Percentiles rank a stretch among this genome's conserved stretches.
phyloP scores from a whole-genome alignment of 1,139 yeast species.

The Hyphopichia pseudoburtonii region DNA sequence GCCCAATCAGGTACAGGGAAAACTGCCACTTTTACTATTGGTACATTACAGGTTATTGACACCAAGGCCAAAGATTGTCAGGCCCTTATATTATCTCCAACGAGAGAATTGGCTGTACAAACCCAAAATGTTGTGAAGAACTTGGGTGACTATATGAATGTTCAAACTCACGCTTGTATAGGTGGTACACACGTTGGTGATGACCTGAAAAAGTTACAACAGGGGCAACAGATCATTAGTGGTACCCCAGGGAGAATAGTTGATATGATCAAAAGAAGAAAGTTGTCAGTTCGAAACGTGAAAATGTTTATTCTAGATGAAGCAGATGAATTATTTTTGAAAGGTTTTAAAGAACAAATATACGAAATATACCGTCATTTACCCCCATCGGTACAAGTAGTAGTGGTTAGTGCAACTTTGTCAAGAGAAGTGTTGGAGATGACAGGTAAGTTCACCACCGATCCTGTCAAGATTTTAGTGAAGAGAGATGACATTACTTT shows the following conservation, averaged over 20 bases:
- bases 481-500: constrained; percentile 86
- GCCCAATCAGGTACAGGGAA: constrained; percentile 99
- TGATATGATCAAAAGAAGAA: constrained; percentile 82
- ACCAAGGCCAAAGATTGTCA: constrained; percentile 66
- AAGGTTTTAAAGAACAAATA: constrained; percentile 91
- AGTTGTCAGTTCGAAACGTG: constrained; percentile 63
- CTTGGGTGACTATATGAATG: constrained; percentile 82
- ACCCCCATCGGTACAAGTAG: constrained; percentile 85
- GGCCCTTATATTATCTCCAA: constrained; percentile 90
- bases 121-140: constrained; percentile 83
- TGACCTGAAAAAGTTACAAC: constrained; percentile 68
- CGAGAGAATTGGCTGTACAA: constrained; percentile 90
- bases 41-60: constrained; percentile 82
- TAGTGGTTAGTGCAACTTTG: constrained; percentile 91
- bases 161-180: constrained; percentile 85
- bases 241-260: constrained; percentile 96
- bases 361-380: constrained; percentile 81
- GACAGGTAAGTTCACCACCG: constrained; percentile 84
- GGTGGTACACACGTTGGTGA: constrained; percentile 89
- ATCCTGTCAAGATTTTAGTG: constrained; percentile 88
- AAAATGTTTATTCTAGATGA: constrained; percentile 89
- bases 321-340: constrained; percentile 88
- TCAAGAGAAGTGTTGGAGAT: constrained; percentile 82
- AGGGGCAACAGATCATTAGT: constrained; percentile 89
- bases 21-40: constrained; percentile 94